Percentiles rank a stretch among this genome's conserved stretches.
phyloP scores from a whole-genome alignment of 495 filamentous ascomycete species.

The Hypoxylon cercidicola region DNA sequence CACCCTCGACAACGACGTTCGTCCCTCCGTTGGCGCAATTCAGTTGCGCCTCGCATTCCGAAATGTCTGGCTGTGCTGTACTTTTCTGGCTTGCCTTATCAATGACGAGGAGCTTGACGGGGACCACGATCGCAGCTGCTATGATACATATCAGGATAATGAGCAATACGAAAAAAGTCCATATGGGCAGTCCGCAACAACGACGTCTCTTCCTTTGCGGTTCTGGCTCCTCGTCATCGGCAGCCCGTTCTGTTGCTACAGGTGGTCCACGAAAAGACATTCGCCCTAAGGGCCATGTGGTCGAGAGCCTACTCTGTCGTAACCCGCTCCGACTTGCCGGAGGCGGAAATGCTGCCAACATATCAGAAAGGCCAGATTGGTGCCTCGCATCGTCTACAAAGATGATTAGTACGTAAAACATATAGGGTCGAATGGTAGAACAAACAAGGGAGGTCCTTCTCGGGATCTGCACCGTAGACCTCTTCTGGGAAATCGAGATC shows the following conservation, averaged over 20 bases:
- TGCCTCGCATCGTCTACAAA: slow-evolving; percentile 55
- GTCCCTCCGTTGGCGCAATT: slow-evolving; percentile 84
- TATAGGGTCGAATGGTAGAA: not conserved
- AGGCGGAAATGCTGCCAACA: slow-evolving; percentile 90
- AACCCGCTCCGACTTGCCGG: slow-evolving; percentile 68
- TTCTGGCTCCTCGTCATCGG: slow-evolving; percentile 29
- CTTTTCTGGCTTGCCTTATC: slow-evolving; percentile 53
- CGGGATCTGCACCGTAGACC: slow-evolving; percentile 41
- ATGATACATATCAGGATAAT: slow-evolving; percentile 78
- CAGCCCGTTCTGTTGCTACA: slow-evolving; percentile 13
- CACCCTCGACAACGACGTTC: slow-evolving; percentile 68
- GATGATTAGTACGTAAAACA: slow-evolving; percentile 43
- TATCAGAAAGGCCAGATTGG: slow-evolving; percentile 80
- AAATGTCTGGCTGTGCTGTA: slow-evolving; percentile 46
- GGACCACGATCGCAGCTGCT: slow-evolving; percentile 87
- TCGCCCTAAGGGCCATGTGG: slow-evolving; percentile 56
- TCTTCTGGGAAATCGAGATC: slow-evolving; percentile 59
- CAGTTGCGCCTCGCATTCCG: slow-evolving; percentile 63
- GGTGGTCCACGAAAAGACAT: slow-evolving; percentile 41
- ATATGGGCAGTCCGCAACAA: slow-evolving; percentile 84
- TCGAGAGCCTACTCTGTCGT: slow-evolving; percentile 50
- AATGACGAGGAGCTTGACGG: slow-evolving; percentile 82
- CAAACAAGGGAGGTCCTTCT: slow-evolving; percentile 55
- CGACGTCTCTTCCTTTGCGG: slow-evolving; percentile 44
- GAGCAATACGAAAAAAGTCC: slow-evolving; percentile 77